phyloP scores from a whole-genome alignment of 148 eudicot species.

The Camellia sinensis region DNA sequence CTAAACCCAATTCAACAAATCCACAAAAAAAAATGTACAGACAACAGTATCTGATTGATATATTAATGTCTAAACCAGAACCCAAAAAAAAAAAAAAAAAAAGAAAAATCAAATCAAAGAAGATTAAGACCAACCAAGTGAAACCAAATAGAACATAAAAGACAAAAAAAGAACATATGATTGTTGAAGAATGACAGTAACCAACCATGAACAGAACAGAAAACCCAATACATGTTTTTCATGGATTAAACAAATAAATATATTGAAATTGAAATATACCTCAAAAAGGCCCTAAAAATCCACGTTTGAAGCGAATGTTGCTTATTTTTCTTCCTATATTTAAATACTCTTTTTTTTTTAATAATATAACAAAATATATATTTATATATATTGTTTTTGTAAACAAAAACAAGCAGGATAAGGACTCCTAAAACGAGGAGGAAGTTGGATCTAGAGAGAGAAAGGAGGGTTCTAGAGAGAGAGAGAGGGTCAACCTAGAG shows the following conservation, averaged over 20 bases:
- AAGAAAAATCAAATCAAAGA: neutral
- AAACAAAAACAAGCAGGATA: conserved; percentile 5
- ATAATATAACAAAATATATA: neutral
- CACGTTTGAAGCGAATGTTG: conserved; percentile 10
- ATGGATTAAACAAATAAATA: neutral
- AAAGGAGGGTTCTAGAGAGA: neutral
- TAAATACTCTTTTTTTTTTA: neutral
- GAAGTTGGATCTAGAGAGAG: conserved; percentile 24
- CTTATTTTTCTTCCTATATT: neutral
- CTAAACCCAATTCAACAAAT: conserved; percentile 4
- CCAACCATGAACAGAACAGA: conserved; percentile 2
- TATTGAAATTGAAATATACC: conserved; percentile 17
- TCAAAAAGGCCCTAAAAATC: conserved; percentile 15
- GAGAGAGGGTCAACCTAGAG: neutral
- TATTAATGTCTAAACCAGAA: neutral
- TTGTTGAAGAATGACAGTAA: neutral
- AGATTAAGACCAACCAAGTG: neutral
- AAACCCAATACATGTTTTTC: neutral
- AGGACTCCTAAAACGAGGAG: conserved; percentile 20
- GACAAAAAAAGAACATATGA: neutral
- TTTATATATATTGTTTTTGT: neutral
- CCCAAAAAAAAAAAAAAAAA: neutral
- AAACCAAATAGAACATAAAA: neutral
- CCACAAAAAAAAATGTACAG: neutral
- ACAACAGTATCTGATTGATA: neutral